Percentiles rank a stretch among this genome's conserved stretches.
phyloP scores from a whole-genome alignment of 2,329 filamentous ascomycete species.

The Pseudocercospora fijiensis region DNA sequence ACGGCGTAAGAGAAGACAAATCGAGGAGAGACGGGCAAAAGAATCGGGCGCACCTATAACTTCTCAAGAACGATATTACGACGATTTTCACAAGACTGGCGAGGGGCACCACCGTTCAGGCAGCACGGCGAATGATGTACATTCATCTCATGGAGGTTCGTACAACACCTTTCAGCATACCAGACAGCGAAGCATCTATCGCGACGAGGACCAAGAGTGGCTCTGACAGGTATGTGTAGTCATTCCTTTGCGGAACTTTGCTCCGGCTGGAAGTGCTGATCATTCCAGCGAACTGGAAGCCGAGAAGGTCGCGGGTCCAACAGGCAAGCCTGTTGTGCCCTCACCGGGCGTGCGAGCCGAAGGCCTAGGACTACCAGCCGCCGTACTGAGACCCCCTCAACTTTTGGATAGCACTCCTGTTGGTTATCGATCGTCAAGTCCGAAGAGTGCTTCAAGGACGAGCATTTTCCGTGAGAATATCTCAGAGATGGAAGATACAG shows the following conservation, averaged over 20 bases:
- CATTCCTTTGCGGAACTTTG: constrained; percentile 5
- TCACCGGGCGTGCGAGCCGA: constrained; percentile 23
- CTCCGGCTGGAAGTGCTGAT: constrained; percentile 24
- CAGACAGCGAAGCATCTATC: constrained; percentile 32
- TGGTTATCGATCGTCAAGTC: constrained; percentile 3
- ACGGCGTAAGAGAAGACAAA: constrained; percentile 15
- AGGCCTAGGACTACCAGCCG: constrained; percentile 15
- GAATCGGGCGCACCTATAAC: constrained; percentile 8
- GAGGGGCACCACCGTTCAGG: constrained; percentile 25
- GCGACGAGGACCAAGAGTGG: constrained; percentile 26
- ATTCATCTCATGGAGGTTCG: constrained; percentile 35
- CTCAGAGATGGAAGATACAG: constrained; percentile 26
- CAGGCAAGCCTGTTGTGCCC: constrained; percentile 6
- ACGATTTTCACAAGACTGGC: constrained; percentile 9
- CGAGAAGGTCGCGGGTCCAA: constrained; percentile 8
- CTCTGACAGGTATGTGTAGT: constrained; percentile 32
- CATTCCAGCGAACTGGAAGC: constrained; percentile 23
- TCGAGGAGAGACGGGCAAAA: constrained; percentile 14
- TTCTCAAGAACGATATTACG: constrained; percentile 11
- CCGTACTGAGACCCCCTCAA: constrained; percentile 19
- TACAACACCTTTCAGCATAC: constrained; percentile 28
- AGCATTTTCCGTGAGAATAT: constrained; percentile 25
- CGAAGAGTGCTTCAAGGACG: constrained; percentile 13
- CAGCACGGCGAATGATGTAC: constrained; percentile 32
- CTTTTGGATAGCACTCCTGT: constrained; percentile 22